phyloP scores from a whole-genome alignment of 306 rosid genomes.

The Quercus berberidifolia region DNA sequence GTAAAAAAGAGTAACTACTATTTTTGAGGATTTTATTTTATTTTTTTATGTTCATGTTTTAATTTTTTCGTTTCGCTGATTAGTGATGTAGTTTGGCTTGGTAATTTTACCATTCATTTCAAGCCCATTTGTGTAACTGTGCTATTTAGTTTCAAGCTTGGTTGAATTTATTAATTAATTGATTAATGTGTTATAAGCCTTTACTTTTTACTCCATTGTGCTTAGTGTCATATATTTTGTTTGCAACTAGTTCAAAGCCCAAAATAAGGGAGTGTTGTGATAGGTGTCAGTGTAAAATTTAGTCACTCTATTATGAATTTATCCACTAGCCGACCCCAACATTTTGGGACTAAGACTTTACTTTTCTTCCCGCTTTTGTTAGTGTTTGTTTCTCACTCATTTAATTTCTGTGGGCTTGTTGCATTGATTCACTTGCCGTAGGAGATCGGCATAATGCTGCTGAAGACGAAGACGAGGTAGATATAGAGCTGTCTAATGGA shows the following conservation, averaged over 20 bases:
- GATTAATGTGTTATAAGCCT: background rate
- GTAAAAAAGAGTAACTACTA: background rate
- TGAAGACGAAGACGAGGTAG: constrained; percentile 41
- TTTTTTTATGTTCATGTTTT: background rate
- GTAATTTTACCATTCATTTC: background rate
- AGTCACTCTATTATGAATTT: too few relatives aligned
- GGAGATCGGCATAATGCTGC: constrained; percentile 31
- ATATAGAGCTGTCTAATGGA: constrained; percentile 36
- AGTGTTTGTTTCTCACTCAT: background rate
- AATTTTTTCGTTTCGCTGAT: too few relatives aligned
- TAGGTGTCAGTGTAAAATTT: too few relatives aligned
- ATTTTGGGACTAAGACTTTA: background rate
- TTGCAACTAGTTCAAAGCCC: too few relatives aligned
- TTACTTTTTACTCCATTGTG: background rate
- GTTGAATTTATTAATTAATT: background rate
- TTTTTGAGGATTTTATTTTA: background rate
- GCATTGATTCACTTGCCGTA: constrained; percentile 26
- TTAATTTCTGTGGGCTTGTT: background rate
- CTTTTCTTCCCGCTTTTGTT: background rate
- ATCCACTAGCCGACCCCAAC: too few relatives aligned
- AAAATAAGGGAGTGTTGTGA: too few relatives aligned
- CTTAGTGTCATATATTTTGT: too few relatives aligned
- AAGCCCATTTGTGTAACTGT: too few relatives aligned
- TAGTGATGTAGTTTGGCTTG: background rate
- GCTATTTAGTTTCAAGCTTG: background rate